Evolutionary conservation across 192 early-diverging fungal species (phyloP).

Genomic region (Obelidium mucronatum): DNA sequence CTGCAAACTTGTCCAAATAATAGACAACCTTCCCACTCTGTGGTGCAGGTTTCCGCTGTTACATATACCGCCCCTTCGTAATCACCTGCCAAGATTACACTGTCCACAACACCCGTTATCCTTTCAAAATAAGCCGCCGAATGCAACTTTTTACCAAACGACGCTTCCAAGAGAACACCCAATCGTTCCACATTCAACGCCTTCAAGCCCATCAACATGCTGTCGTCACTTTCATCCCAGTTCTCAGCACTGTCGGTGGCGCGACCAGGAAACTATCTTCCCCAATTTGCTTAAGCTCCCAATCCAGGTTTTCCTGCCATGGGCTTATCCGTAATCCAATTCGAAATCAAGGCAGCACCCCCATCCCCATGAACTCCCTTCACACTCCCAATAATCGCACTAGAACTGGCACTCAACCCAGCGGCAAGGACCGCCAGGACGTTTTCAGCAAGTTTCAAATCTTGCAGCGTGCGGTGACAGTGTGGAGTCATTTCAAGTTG

Average conservation of each 20-base stretch:
- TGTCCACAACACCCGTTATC: not conserved
- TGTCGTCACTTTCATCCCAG: not conserved
- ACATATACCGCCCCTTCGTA: constrained; percentile 92
- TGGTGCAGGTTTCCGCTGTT: constrained; percentile 65
- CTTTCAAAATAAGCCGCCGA: not conserved
- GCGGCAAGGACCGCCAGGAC: not conserved
- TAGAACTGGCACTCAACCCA: not conserved
- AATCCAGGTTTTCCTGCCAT: not conserved
- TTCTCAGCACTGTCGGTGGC: constrained; percentile 3
- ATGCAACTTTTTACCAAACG: not conserved
- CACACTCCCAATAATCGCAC: not conserved
- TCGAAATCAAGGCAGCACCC: not conserved
- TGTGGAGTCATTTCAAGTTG: not conserved
- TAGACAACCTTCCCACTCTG: not conserved
- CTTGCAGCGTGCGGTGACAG: not conserved
- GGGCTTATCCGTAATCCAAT: constrained; percentile 7
- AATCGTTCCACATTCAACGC: not conserved
- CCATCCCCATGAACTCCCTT: too few species aligned
- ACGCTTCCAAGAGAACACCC: not conserved
- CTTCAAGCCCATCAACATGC: not conserved
- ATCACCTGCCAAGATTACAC: constrained; percentile 80
- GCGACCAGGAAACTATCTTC: too few species aligned
- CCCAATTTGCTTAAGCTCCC: not conserved
- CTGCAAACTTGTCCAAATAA: constrained; percentile 95
- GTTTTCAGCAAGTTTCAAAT: not conserved